Evolutionary conservation across 2,329 filamentous ascomycete species (phyloP).

Genomic region (Sphaceloma murrayae): DNA sequence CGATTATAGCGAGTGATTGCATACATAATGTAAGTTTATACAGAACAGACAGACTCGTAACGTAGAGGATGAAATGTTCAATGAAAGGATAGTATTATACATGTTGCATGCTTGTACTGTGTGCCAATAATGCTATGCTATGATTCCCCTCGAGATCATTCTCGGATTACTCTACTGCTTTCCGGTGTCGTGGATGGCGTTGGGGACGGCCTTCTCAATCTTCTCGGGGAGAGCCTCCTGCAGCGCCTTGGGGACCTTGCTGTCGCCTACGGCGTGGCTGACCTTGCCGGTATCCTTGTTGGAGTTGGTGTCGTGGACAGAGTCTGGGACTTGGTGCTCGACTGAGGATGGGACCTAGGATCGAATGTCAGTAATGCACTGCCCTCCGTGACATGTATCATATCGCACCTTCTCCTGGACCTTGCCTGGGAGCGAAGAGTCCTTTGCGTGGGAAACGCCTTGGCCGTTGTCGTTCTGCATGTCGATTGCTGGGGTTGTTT

Average conservation of each 20-base stretch:
- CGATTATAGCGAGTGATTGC: too few species aligned
- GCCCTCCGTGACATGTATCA: neutral
- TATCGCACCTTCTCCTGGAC: conserved; percentile 31
- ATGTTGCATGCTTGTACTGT: too few species aligned
- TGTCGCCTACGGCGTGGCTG: conserved; percentile 33
- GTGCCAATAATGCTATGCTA: too few species aligned
- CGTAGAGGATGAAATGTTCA: too few species aligned
- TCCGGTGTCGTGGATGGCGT: conserved; percentile 35
- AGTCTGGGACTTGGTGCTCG: conserved; percentile 34
- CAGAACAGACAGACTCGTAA: too few species aligned
- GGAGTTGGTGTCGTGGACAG: conserved; percentile 31
- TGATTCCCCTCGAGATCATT: too few species aligned
- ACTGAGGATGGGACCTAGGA: conserved; percentile 27
- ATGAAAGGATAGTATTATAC: neutral
- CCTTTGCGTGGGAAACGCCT: conserved; percentile 34
- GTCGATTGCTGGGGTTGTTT: neutral
- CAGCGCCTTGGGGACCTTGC: conserved; percentile 35
- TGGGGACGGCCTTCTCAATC: conserved; percentile 36
- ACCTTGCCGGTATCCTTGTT: conserved; percentile 29
- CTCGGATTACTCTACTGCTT: conserved; percentile 14
- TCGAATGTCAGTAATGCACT: conserved; percentile 1
- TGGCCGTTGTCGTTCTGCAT: conserved; percentile 30
- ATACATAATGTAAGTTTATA: too few species aligned
- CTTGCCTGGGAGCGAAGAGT: conserved; percentile 33
- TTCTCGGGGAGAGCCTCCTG: conserved; percentile 38